A percentile compares a stretch with the other conserved stretches of the same genome.
Conservation (phyloP, 805 yeast species). For the Saturnispora galanensis region DNA sequence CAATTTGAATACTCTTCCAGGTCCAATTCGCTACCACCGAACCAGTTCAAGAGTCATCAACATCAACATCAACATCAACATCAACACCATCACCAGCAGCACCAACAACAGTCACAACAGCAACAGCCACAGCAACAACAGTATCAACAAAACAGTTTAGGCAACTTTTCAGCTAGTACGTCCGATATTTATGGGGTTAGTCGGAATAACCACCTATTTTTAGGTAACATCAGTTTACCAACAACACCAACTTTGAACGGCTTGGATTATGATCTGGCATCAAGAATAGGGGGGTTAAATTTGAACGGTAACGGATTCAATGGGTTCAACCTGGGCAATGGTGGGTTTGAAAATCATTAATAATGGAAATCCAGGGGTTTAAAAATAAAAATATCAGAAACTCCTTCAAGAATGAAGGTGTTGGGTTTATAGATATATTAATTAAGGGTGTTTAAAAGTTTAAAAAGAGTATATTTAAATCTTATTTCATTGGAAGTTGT, state of each 20-base stretch:
- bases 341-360: conserved; percentile 1
- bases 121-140: background rate
- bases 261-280: conserved; percentile 12
- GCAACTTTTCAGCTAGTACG: background rate
- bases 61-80: conserved; percentile 1
- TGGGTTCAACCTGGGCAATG: background rate
- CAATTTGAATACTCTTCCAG: conserved; percentile 12
- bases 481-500: background rate
- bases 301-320: conserved; percentile 8
- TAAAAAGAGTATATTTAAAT: background rate
- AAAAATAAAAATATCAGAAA: too few relatives aligned
- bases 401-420: too few relatives aligned
- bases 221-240: conserved; percentile 1
- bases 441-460: background rate
- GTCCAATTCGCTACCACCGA: conserved; percentile 11
- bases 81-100: background rate
- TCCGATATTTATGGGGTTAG: too few relatives aligned
- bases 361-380: too few relatives aligned
- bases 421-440: too few relatives aligned
- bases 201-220: background rate
- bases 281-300: conserved; percentile 15
- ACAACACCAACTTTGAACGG: conserved; percentile 5
- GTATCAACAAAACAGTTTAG: background rate
- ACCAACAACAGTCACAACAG: background rate
- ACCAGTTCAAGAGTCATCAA: conserved; percentile 3